Evolutionary conservation across 306 rosid species (phyloP), one percentile per base, ranked within the genome.

Genomic region (Pachyrhizus erosus): DNA sequence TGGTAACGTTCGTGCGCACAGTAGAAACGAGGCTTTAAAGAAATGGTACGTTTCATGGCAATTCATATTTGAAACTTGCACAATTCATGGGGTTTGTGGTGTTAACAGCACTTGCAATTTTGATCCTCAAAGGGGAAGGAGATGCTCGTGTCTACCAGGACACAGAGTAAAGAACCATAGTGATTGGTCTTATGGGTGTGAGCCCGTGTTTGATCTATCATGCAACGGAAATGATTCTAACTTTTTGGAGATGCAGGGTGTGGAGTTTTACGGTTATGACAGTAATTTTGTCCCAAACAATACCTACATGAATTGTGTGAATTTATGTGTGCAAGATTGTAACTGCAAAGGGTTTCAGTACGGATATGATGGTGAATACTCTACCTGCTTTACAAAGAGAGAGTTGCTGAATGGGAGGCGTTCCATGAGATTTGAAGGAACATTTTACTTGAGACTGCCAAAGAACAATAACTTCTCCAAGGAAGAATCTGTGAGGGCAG

Each of bases 31-130:
- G 23, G 55, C n/a, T 1, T 33, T 17, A 11, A 14, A 52, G 3
- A 1, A 11, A 5, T 87, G 89, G 87, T 33, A 42, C 3, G 79
- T 87, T 73, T 64, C 89, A 23, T 76, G 89, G 89, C 81, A 80
- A 76, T 42, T 80, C 48, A 64, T 68, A 7, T 12, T 33, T 2
- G 15, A 9, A 23, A 0, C 43, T 3, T 87, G 89, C 15, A 15
- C 0, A 0, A 42, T 72, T 48, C 87, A 84, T 40, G 87, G 87
- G 1, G 5, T 66, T 54, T 87, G 89, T 84, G 87, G 89, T 11
- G 70, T 23, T 1, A 52, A 84, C 34, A 84, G 87, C 17, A 58
- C 76, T 6, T 87, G 89, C 26, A 48, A 10, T 9, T 72, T 45
- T 34, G 68, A 61, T 61, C 68, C 39, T 61, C 13, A 61, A 57